phyloP scores from a whole-genome alignment of 352 stramenopile species.

The Globisporangium cylindrosporum region DNA sequence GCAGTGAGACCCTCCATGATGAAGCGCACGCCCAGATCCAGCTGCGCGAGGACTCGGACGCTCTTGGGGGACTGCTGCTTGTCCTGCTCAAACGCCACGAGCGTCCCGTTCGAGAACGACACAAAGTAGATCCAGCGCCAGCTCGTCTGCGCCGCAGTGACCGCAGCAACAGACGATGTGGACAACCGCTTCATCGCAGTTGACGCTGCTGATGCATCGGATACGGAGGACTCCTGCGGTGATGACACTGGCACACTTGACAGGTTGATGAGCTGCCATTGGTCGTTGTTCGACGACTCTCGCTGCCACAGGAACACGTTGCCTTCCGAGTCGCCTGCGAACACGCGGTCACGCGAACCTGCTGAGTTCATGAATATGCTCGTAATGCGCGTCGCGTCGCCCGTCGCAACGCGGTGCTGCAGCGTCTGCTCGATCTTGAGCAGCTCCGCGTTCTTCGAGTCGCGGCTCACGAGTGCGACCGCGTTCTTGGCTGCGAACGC shows the following conservation, averaged over 20 bases:
- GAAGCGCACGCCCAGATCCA: slow-evolving; percentile 33
- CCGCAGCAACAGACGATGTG: slow-evolving; percentile 36
- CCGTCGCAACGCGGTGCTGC: slow-evolving; percentile 34
- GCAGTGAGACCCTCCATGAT: slow-evolving; percentile 56
- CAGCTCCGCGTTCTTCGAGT: slow-evolving; percentile 15
- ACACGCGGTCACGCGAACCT: slow-evolving; percentile 18
- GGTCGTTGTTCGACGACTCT: background rate
- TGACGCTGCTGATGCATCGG: background rate
- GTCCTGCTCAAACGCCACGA: slow-evolving; percentile 33
- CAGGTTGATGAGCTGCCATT: slow-evolving; percentile 27
- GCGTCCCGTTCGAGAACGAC: slow-evolving; percentile 46
- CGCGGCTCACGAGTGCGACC: slow-evolving; percentile 36
- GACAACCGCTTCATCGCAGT: slow-evolving; percentile 13
- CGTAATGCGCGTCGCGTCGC: slow-evolving; percentile 38
- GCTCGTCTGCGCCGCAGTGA: slow-evolving; percentile 29
- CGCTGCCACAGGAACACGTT: slow-evolving; percentile 56
- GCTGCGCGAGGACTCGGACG: slow-evolving; percentile 20
- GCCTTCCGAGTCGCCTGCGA: slow-evolving; percentile 62
- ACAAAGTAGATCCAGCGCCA: slow-evolving; percentile 35
- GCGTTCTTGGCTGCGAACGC: slow-evolving; percentile 51
- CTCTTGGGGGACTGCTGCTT: slow-evolving; percentile 1
- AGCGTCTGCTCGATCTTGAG: slow-evolving; percentile 35
- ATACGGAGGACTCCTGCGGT: background rate
- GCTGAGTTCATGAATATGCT: slow-evolving; percentile 33
- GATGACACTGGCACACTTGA: background rate